Conservation (phyloP, 169 alveolate species). For the Perkinsus marinus region DNA sequence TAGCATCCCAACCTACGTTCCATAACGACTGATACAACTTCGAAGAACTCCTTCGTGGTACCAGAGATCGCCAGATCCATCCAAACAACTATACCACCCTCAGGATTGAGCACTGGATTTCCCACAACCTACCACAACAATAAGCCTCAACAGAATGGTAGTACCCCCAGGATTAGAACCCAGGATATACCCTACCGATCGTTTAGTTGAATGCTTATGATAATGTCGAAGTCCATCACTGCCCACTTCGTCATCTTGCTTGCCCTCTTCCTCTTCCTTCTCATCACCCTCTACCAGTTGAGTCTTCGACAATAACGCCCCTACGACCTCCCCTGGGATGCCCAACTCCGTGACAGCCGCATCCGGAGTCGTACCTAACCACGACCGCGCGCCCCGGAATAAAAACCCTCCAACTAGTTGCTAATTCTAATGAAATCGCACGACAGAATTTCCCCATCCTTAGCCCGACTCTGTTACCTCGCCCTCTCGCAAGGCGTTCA, state of each 20-base stretch:
- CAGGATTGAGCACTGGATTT: neutral
- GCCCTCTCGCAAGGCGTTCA: neutral
- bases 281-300: neutral
- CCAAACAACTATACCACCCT: neutral
- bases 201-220: neutral
- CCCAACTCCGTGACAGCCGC: neutral
- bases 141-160: neutral
- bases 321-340: neutral
- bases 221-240: neutral
- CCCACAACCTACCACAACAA: neutral
- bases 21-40: neutral
- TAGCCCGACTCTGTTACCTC: neutral
- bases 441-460: too few species aligned
- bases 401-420: neutral
- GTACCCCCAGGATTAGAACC: neutral
- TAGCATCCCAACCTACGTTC: neutral
- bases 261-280: neutral
- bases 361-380: neutral
- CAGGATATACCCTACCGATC: neutral
- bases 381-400: neutral
- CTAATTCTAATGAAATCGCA: too few species aligned
- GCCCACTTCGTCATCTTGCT: neutral
- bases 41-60: neutral
- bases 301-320: neutral
- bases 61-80: neutral